Evolutionary conservation across 2,329 filamentous ascomycete genomes (phyloP), one percentile per base, ranked within the genome.

Genomic region (Apiospora marii): DNA sequence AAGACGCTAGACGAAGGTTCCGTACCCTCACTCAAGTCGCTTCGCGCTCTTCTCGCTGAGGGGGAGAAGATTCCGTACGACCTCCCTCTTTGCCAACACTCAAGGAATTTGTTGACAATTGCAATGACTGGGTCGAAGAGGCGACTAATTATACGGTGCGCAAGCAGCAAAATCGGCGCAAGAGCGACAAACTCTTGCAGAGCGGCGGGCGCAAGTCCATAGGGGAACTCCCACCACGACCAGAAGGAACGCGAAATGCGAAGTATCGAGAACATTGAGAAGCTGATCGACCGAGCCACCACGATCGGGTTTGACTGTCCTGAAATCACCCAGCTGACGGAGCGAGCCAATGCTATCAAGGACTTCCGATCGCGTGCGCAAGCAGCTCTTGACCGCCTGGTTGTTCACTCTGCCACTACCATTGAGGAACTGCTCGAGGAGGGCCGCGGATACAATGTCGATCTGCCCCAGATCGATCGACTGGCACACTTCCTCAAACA

Each of bases 121-220:
- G 96, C 86, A 97, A 98, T 82, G 95, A 97, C 81, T 98, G 97
- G 93, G 94, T 98, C 75, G 96, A 98, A 79, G 96, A 98, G 84
- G 96, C 96, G 76, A 96, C 94, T 79, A 95, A 93, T 80, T 99
- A 97, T 85, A 98, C 95, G 79, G 95, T 96, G 73, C 93, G 96
- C 77, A 99, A 99, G 85, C 96, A 98, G 85, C 96, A 98, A 83
- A 97, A 97, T 80, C 93, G 96, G 75, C 94, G 96, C 74, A 98
- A 98, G 84, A 97, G 93, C 82, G 96, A 98, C 79, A 96, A 94
- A 80, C 90, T 90, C 64, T 96, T 93, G 91, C 93, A 94, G 75
- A 92, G 90, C 78, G 89, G 91, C 71, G 90, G 89, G 77, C 88
- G 92, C 69, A 96, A 93, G 82, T 92, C 91, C 70, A 90, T 93